A percentile compares a stretch with the other conserved stretches of the same genome.
These are phyloP conservation scores for Boletus subcaerulescens DNA, from an alignment of 768 basidiomycete species.

Conservation along the genomic window DNA sequence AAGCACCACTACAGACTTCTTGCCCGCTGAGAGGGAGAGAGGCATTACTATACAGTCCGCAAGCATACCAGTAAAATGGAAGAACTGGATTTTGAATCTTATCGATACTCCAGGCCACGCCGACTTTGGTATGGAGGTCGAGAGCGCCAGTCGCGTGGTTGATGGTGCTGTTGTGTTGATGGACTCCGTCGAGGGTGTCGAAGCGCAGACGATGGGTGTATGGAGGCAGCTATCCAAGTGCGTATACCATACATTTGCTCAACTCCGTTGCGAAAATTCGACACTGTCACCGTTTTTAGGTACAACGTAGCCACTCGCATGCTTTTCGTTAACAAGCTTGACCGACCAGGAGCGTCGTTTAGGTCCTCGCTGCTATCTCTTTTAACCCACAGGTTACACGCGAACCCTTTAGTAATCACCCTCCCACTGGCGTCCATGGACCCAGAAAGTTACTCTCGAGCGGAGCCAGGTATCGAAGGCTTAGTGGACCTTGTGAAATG, in stretches of 20 bases:
- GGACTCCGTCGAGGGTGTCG: constrained; percentile 89
- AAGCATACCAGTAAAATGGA: constrained; percentile 86
- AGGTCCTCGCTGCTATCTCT: constrained; percentile 68
- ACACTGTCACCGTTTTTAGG: constrained; percentile 37
- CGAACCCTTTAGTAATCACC: constrained; percentile 63
- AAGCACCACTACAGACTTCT: constrained; percentile 87
- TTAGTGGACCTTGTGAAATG: constrained; percentile 81
- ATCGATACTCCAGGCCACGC: constrained; percentile 92
- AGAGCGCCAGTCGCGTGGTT: constrained; percentile 86
- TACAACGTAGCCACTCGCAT: constrained; percentile 78
- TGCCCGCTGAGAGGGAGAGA: constrained; percentile 85
- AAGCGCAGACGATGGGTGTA: constrained; percentile 86
- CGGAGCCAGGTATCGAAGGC: constrained; percentile 83
- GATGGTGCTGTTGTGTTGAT: constrained; percentile 88
- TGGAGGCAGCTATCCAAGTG: constrained; percentile 87
- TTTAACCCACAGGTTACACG: constrained; percentile 71
- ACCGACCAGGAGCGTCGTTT: constrained; percentile 83
- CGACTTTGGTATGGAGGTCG: constrained; percentile 96
- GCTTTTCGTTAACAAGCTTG: constrained; percentile 85
- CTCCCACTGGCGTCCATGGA: constrained; percentile 80
- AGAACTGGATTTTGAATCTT: constrained; percentile 80
- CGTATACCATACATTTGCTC: constrained; percentile 26
- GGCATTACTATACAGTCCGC: constrained; percentile 93
- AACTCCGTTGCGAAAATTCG: not conserved
- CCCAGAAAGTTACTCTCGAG: constrained; percentile 58